Evolutionary conservation across 148 eudicot genomes (phyloP), one percentile per base, ranked within the genome.

Genomic region (Persicaria maculosa): DNA sequence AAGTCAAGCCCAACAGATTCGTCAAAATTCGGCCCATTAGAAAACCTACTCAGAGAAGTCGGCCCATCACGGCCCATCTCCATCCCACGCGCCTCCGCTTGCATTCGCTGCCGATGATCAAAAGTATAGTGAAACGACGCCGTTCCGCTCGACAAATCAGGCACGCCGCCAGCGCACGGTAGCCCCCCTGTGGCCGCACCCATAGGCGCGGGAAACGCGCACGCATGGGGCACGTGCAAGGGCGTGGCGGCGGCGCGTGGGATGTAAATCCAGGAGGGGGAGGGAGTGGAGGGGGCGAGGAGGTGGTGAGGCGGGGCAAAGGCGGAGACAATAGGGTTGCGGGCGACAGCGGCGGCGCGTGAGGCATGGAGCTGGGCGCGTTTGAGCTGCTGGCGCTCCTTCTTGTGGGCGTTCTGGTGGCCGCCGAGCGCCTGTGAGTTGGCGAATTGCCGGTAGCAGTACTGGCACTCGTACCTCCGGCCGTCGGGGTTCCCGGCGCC

Each of bases 341-440:
- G 74, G 65, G 75, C 70, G 3, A 44, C 36, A 1, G 70, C 48
- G 17, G 62, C 81, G 90, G 86, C 88, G 43, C 98, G 79, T 3
- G 79, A 74, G 31, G 98, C 96, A 65, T 88, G 92, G 62, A 91
- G 48, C 76, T 93, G 98, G 2, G 98, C 98, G 10, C 98, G 87
- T 65, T 93, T 93, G 16, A 88, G 74, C 62, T 88, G 98, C 20
- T 93, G 98, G 0, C 98, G 76, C 44, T 91, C 98, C 69, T 93
- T 93, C 47, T 93, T 93, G 82, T 93, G 98, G 11, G 98, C 98
- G 81, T 93, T 93, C 53, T 93, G 98, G 78, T 93, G 98, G 4
- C 98, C 98, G 10, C 98, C 98, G 15, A 93, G 61, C 1, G 98
- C 98, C 70, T 93, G 98, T 0, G 98, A 93, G 85, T 93, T 93